Evolutionary conservation across 1,284 basidiomycete genomes (phyloP).

Genomic region (Ganoderma leucocontextum): DNA sequence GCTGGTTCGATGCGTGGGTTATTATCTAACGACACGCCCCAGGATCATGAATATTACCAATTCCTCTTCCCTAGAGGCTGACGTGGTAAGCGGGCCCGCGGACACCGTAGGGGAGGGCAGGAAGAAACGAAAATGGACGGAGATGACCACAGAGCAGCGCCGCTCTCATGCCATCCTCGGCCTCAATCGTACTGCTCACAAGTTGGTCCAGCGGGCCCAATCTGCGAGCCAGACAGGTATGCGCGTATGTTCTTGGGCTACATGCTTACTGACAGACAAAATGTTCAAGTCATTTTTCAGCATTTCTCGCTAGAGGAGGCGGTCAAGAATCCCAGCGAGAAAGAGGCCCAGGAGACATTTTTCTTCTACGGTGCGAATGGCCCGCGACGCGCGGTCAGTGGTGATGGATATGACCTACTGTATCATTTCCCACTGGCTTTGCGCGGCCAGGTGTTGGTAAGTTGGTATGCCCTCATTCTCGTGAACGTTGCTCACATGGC

Average conservation of each 20-base stretch:
- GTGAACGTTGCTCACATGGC: background rate
- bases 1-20: too few species aligned
- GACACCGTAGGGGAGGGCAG: too few species aligned
- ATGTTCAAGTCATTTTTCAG: background rate
- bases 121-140: background rate
- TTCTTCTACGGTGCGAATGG: background rate
- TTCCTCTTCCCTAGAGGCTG: too few species aligned
- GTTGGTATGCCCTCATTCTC: background rate
- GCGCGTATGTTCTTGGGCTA: too few species aligned
- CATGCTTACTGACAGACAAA: too few species aligned
- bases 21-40: too few species aligned
- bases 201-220: too few species aligned
- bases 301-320: background rate
- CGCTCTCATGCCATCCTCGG: background rate
- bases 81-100: too few species aligned
- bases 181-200: background rate
- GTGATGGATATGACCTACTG: background rate
- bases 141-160: background rate
- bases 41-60: too few species aligned
- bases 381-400: background rate
- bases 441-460: background rate
- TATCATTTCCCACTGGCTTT: background rate
- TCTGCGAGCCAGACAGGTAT: too few species aligned
- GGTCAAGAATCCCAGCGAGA: background rate
- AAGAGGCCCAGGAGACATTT: background rate